phyloP scores from a whole-genome alignment of 257 asterid genomes.

The Solanum etuberosum region DNA sequence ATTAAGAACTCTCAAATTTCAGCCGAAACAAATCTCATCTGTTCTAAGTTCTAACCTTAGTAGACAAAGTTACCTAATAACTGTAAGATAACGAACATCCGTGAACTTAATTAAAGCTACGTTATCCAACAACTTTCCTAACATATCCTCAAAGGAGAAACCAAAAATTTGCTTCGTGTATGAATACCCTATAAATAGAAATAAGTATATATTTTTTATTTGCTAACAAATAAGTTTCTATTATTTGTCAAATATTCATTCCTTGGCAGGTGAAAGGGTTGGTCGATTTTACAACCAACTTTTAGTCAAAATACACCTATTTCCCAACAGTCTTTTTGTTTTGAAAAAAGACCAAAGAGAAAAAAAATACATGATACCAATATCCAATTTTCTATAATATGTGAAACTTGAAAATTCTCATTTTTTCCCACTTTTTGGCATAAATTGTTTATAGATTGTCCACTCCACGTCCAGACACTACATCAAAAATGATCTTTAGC shows the following conservation, averaged over 20 bases:
- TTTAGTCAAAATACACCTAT: neutral
- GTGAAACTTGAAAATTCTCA: neutral
- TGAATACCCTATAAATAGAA: neutral
- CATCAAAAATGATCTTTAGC: accelerated
- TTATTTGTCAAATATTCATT: neutral
- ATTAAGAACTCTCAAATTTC: neutral
- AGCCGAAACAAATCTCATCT: neutral
- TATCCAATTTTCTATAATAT: neutral
- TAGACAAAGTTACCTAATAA: accelerated
- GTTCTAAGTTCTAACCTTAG: too few relatives aligned
- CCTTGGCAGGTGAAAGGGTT: neutral
- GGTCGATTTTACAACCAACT: neutral
- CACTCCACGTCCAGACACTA: accelerated
- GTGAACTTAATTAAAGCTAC: neutral
- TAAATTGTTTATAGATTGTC: neutral
- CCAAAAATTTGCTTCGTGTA: neutral
- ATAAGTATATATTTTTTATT: neutral
- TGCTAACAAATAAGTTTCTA: neutral
- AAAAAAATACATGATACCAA: neutral
- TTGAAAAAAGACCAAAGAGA: neutral
- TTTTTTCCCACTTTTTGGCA: neutral
- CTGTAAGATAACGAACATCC: accelerated
- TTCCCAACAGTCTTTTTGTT: neutral
- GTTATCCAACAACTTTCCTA: neutral
- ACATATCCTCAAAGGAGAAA: neutral